Base-by-base conservation (phyloP, 139 green algal species). In the Pedinophyceae sp. region DNA sequence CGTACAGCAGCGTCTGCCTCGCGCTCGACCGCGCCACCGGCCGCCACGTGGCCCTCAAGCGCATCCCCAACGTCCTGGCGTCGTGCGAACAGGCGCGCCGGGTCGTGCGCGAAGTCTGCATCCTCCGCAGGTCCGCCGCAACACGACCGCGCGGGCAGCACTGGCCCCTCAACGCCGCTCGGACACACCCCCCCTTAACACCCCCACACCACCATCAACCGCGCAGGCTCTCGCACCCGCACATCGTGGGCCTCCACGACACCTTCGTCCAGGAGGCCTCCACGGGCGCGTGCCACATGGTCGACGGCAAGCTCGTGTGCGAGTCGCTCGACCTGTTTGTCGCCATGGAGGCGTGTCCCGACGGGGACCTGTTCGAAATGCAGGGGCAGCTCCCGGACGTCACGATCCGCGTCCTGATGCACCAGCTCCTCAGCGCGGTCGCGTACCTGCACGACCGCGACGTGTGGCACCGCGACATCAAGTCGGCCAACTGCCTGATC, bases 401-500 rank as follows among this genome's bases (percentile, higher is more conserved):
- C 10, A 13, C 7, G 34, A 13, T 43, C 10, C 34, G 34, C 10
- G 34, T 19, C 34, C 34, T 43, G 10, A 43, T 43, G 34, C 13
- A 13, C 10, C 34, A 43, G 34, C 34, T 43, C 10, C 34, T 43
- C 10, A 7, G 13, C 10, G 34, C 34, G 10, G 13, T 43, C 34
- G 34, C 34, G 34, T 43, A 43, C 34, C 34, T 43, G 10, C 34
- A 43, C 34, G 10, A 13, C 34, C 7, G 13, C 34, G 34, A 43
- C 34, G 13, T 43, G 10, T 43, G 34, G 34, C 34, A 43, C 34
- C 34, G 60, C 1, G 63, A 70, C 49, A 58, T 70, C 50, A 70
- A 70, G 57, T 57, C 30, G 15, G 50, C 52, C 47, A 70, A 70
- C 57, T 22, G 34, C 34, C 34, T 43, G 10, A 7, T 64, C 20